A percentile compares a stretch with the other conserved stretches of the same genome.
Evolutionary conservation across 164 flowering plant genomes (phyloP).

Genomic region (Taxillus chinensis): DNA sequence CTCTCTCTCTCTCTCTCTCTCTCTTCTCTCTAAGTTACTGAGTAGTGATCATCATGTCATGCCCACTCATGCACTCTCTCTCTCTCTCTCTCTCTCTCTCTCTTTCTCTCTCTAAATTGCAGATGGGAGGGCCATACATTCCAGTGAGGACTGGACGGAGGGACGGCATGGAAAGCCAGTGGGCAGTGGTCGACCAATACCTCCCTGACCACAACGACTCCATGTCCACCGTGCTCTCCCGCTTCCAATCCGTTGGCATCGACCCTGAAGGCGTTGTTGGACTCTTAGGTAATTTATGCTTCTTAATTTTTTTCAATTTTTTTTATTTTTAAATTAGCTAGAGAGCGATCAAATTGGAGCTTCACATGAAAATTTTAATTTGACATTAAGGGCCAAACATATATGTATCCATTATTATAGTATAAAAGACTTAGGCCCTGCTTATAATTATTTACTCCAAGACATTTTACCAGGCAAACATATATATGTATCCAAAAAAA

Average conservation of each 20-base stretch:
- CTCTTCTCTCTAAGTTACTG: neutral
- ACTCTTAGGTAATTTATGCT: slow-evolving; percentile 40
- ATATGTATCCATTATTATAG: too few species aligned
- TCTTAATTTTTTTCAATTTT: too few species aligned
- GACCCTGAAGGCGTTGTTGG: slow-evolving; percentile 67
- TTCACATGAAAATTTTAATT: too few species aligned
- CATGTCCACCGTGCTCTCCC: slow-evolving; percentile 40
- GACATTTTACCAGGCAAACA: too few species aligned
- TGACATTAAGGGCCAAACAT: too few species aligned
- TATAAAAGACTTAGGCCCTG: too few species aligned
- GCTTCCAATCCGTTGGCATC: slow-evolving; percentile 60
- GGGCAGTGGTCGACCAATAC: slow-evolving; percentile 25
- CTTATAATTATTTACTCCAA: too few species aligned
- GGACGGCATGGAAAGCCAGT: slow-evolving; percentile 52
- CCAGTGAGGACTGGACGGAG: slow-evolving; percentile 70
- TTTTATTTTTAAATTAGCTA: too few species aligned
- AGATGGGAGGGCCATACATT: slow-evolving; percentile 71
- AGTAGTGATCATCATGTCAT: slow-evolving; percentile 1
- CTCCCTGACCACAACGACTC: slow-evolving; percentile 71
- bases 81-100: neutral
- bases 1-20: neutral
- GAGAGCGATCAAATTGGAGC: too few species aligned
- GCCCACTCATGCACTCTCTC: slow-evolving; percentile 1
- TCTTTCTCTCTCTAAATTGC: slow-evolving; percentile 3
- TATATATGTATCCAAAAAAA: too few species aligned